phyloP scores from a whole-genome alignment of 768 basidiomycete genomes.

The Amanita subjunquillea region DNA sequence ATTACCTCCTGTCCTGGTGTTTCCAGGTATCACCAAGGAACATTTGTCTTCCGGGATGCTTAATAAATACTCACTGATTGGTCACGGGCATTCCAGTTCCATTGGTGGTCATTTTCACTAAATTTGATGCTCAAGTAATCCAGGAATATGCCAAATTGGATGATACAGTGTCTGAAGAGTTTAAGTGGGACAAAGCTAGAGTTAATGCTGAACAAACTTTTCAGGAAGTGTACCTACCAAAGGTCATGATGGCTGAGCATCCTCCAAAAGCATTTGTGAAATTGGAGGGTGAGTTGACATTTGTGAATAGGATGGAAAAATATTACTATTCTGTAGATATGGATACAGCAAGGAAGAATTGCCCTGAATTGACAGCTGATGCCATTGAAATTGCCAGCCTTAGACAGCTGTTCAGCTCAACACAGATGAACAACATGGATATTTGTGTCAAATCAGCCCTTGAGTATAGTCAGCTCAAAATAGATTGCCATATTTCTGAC shows the following conservation, averaged over 20 bases:
- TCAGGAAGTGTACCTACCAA: slow-evolving; percentile 3
- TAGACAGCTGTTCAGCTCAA: slow-evolving; percentile 13
- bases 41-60: not conserved
- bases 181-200: slow-evolving; percentile 7
- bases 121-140: slow-evolving; percentile 20
- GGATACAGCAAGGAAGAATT: slow-evolving; percentile 6
- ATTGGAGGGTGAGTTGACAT: not conserved
- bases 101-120: slow-evolving; percentile 27
- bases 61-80: not conserved
- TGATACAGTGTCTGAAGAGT: slow-evolving; percentile 7
- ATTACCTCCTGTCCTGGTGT: not conserved
- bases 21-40: not conserved
- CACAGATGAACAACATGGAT: slow-evolving; percentile 10
- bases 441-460: slow-evolving; percentile 7
- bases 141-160: slow-evolving; percentile 10
- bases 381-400: slow-evolving; percentile 11
- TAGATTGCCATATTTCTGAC: not conserved
- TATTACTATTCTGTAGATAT: slow-evolving; percentile 9
- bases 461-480: not conserved
- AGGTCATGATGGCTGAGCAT: not conserved
- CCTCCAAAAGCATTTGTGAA: not conserved
- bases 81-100: slow-evolving; percentile 18
- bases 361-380: slow-evolving; percentile 10
- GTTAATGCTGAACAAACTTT: slow-evolving; percentile 8
- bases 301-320: not conserved